Evolutionary conservation across 345 rosid genomes (phyloP).

Genomic region (Boechera divaricarpa): DNA sequence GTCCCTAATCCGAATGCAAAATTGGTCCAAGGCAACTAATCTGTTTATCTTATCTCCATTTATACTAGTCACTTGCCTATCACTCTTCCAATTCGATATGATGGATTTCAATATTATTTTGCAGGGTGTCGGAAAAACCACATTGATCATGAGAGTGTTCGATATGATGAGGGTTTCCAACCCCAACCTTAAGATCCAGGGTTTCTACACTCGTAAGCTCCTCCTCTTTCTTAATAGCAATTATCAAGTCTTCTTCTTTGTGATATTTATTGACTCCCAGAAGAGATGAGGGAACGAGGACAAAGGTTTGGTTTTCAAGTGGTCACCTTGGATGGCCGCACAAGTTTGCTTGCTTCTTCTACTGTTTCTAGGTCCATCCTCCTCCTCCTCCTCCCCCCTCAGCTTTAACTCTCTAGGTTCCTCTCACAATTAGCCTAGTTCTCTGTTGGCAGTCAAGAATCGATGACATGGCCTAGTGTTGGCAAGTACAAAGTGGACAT

Average conservation of each 20-base stretch:
- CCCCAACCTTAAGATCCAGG: conserved; percentile 63
- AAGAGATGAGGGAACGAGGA: conserved; percentile 59
- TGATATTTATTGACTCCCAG: background rate
- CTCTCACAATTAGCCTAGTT: conserved; percentile 18
- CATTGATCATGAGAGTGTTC: conserved; percentile 61
- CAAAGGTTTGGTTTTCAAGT: conserved; percentile 73
- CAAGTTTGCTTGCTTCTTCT: conserved; percentile 62
- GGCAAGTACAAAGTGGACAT: conserved; percentile 75
- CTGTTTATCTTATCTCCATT: too few species aligned
- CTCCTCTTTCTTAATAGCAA: background rate
- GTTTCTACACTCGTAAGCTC: conserved; percentile 64
- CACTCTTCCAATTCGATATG: too few species aligned
- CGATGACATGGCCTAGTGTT: conserved; percentile 67
- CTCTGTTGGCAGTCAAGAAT: conserved; percentile 55
- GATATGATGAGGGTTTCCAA: conserved; percentile 57
- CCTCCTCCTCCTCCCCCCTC: conserved; percentile 7
- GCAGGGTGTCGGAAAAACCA: conserved; percentile 83
- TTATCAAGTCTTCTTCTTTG: background rate
- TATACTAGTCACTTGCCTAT: too few species aligned
- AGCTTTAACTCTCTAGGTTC: background rate
- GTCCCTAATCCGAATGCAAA: too few species aligned
- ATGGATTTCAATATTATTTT: background rate
- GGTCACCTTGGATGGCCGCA: conserved; percentile 65
- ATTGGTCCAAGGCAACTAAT: too few species aligned
- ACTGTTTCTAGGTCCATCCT: conserved; percentile 51